These are phyloP conservation scores for Podochytrium sp. DNA, from an alignment of 192 early-diverging fungal genomes.

Conservation along the genomic window DNA sequence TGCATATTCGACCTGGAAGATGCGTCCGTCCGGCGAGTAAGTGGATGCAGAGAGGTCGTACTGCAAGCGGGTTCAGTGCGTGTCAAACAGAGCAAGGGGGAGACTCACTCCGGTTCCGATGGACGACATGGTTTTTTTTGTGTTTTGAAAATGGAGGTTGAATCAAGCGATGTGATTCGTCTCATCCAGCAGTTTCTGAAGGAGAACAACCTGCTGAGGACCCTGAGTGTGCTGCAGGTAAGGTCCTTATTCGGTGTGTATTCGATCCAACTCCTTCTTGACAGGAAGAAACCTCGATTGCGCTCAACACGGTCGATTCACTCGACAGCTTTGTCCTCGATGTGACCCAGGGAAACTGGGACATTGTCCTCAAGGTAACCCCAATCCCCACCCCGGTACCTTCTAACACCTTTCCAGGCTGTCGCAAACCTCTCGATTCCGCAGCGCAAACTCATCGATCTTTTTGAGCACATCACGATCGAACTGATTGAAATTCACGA, in stretches of 20 bases:
- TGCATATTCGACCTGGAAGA: slow-evolving; percentile 99
- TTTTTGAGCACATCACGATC: slow-evolving; percentile 91
- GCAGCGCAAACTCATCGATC: slow-evolving; percentile 72
- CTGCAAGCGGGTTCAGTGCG: neutral
- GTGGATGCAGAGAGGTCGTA: slow-evolving; percentile 98
- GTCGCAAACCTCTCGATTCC: slow-evolving; percentile 19
- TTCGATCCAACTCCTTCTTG: neutral
- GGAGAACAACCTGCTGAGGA: slow-evolving; percentile 84
- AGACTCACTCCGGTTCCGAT: slow-evolving; percentile 37
- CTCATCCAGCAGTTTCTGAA: slow-evolving; percentile 93
- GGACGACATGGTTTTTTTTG: slow-evolving; percentile 29
- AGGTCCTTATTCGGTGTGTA: neutral
- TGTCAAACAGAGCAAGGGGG: neutral
- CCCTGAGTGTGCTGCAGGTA: slow-evolving; percentile 77
- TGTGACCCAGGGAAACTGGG: slow-evolving; percentile 85
- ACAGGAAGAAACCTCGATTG: slow-evolving; percentile 76
- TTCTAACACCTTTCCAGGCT: too few relatives aligned
- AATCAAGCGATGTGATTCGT: slow-evolving; percentile 63
- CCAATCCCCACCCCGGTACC: too few relatives aligned
- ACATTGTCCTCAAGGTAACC: slow-evolving; percentile 76
- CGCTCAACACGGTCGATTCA: slow-evolving; percentile 87
- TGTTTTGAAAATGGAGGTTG: slow-evolving; percentile 19
- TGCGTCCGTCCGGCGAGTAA: slow-evolving; percentile 97
- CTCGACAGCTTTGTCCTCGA: slow-evolving; percentile 71
- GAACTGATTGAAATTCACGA: slow-evolving; percentile 88